These are phyloP conservation scores for Setaria italica DNA, from an alignment of 202 grass and related monocot genomes.

Conservation along the genomic window DNA sequence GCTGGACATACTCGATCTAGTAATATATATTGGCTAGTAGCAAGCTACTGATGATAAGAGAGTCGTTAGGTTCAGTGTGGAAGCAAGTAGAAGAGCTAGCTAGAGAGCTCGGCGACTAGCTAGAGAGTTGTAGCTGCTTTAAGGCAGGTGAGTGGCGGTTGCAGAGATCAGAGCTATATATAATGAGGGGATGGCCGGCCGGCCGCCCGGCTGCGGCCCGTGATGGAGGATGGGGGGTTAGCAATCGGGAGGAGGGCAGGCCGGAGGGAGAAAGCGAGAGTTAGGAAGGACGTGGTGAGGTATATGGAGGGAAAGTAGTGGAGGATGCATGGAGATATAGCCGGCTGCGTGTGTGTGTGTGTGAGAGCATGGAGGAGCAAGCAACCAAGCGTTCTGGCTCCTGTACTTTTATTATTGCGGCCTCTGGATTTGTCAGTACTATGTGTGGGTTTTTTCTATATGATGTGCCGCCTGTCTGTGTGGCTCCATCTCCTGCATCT, in stretches of 20 bases:
- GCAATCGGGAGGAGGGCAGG: neutral
- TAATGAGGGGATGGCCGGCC: slow-evolving; percentile 25
- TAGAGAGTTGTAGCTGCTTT: neutral
- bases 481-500: slow-evolving; percentile 38
- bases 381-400: slow-evolving; percentile 1
- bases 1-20: slow-evolving; percentile 67
- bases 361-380: neutral
- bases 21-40: neutral
- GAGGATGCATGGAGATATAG: slow-evolving; percentile 14
- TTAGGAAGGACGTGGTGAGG: slow-evolving; percentile 23
- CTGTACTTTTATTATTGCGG: slow-evolving; percentile 35
- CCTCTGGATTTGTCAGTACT: slow-evolving; percentile 28
- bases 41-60: neutral
- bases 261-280: slow-evolving; percentile 38
- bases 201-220: neutral
- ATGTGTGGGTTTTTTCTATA: neutral
- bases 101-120: neutral
- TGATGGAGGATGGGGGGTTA: neutral
- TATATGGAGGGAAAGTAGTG: slow-evolving; percentile 15
- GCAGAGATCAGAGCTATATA: slow-evolving; percentile 45
- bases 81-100: neutral
- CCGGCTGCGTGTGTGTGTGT: neutral
- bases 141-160: slow-evolving; percentile 41
- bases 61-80: no score
- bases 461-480: neutral